Percentiles rank a stretch among this genome's conserved stretches.
phyloP scores from a whole-genome alignment of 2,329 filamentous ascomycete genomes.

The Monilinia polystroma region DNA sequence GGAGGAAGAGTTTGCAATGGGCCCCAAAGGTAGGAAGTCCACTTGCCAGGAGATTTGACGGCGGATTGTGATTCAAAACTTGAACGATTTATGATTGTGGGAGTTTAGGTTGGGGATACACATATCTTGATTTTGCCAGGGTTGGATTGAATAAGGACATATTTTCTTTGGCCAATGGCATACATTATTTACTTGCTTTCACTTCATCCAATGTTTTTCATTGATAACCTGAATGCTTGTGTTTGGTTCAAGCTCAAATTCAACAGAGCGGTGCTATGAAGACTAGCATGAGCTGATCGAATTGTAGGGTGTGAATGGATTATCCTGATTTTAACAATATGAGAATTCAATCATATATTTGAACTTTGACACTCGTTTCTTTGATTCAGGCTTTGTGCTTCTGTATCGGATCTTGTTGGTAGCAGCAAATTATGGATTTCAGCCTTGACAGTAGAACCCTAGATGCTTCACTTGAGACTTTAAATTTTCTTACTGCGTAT shows the following conservation, averaged over 20 bases:
- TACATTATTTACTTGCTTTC: neutral
- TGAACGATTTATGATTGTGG: slow-evolving; percentile 1
- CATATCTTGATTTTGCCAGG: neutral
- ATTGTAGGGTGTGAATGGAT: neutral
- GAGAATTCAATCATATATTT: neutral
- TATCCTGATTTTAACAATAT: neutral
- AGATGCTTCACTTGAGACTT: too few relatives aligned
- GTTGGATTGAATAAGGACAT: neutral
- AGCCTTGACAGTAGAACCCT: too few relatives aligned
- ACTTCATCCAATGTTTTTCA: neutral
- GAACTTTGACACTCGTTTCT: neutral
- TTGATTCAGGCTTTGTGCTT: too few relatives aligned
- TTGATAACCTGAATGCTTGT: neutral
- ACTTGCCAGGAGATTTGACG: slow-evolving; percentile 49
- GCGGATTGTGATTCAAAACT: slow-evolving; percentile 2
- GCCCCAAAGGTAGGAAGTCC: slow-evolving; percentile 75
- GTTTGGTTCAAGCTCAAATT: neutral
- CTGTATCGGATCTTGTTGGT: too few relatives aligned
- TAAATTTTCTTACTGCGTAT: too few relatives aligned
- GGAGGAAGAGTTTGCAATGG: slow-evolving; percentile 75
- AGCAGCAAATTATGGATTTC: too few relatives aligned
- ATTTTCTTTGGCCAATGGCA: neutral
- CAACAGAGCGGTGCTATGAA: neutral
- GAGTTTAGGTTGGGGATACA: neutral
- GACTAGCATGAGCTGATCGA: neutral